phyloP scores from a whole-genome alignment of 2,329 filamentous ascomycete genomes.

The Xylariaceae sp. region DNA sequence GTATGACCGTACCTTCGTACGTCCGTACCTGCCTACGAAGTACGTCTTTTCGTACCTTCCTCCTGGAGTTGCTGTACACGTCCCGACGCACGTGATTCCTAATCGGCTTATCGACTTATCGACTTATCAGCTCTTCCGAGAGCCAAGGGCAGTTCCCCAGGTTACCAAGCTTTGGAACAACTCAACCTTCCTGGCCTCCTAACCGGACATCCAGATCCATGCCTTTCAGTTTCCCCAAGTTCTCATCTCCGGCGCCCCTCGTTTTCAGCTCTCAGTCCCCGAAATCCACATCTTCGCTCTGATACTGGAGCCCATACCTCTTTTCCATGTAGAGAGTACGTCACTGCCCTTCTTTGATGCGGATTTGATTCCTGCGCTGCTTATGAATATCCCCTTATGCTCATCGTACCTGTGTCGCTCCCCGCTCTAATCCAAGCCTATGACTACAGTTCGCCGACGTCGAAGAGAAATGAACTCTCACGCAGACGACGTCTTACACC shows the following conservation, averaged over 20 bases:
- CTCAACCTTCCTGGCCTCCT: constrained; percentile 15
- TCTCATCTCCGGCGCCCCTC: constrained; percentile 1
- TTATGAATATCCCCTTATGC: neutral
- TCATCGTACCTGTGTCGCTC: neutral
- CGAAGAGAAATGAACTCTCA: constrained; percentile 34
- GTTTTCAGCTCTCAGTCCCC: neutral
- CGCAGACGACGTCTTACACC: constrained; percentile 47
- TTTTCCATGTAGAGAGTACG: constrained; percentile 30
- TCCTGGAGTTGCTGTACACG: neutral
- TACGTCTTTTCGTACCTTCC: neutral
- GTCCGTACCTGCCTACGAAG: no score
- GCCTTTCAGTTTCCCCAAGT: constrained; percentile 13
- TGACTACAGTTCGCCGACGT: constrained; percentile 15
- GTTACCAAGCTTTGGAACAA: constrained; percentile 15
- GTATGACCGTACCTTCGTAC: no score
- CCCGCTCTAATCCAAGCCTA: constrained; percentile 13
- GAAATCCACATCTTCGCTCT: constrained; percentile 2
- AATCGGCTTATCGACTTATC: constrained; percentile 8
- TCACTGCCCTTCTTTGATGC: constrained; percentile 17
- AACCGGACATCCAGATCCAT: constrained; percentile 1
- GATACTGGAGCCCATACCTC: neutral
- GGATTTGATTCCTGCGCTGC: neutral
- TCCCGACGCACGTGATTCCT: neutral
- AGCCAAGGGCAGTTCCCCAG: neutral
- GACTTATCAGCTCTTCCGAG: constrained; percentile 10